Percentiles rank a stretch among this genome's conserved stretches.
These are phyloP conservation scores for Penium margaritaceum DNA, from an alignment of 139 green algal species.

Conservation along the genomic window DNA sequence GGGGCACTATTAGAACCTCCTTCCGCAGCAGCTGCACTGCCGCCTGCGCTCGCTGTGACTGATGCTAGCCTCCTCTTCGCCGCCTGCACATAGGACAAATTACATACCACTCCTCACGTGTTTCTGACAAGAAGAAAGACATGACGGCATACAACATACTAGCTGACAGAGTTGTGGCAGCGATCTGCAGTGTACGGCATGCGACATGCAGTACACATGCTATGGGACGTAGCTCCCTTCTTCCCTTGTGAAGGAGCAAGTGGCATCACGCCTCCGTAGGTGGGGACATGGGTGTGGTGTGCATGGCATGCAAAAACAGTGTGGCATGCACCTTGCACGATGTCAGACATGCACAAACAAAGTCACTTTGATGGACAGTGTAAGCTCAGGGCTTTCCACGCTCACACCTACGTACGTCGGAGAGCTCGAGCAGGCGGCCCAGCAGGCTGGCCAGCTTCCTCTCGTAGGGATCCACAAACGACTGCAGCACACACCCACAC, in stretches of 20 bases:
- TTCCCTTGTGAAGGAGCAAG: too few relatives aligned
- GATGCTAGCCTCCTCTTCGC: neutral
- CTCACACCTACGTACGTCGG: slow-evolving; percentile 18
- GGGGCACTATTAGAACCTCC: neutral
- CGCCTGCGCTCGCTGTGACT: neutral
- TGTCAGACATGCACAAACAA: neutral
- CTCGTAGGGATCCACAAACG: slow-evolving; percentile 31
- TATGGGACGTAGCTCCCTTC: too few relatives aligned
- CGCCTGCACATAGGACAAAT: neutral
- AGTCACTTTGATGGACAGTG: neutral
- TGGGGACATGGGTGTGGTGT: too few relatives aligned
- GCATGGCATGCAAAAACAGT: neutral
- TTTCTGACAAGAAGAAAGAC: too few relatives aligned
- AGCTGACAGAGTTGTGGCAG: too few relatives aligned
- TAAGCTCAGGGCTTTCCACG: too few relatives aligned
- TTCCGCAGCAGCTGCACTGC: neutral
- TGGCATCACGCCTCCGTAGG: neutral
- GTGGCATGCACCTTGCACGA: neutral
- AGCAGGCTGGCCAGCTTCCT: slow-evolving; percentile 28
- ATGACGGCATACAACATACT: too few relatives aligned
- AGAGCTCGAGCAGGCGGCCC: neutral
- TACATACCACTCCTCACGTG: too few relatives aligned
- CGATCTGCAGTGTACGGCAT: neutral
- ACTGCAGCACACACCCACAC: slow-evolving; percentile 9
- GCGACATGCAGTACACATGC: neutral